Base-by-base conservation (phyloP, 2,329 filamentous ascomycete species). In the Emydomyces testavorans region DNA sequence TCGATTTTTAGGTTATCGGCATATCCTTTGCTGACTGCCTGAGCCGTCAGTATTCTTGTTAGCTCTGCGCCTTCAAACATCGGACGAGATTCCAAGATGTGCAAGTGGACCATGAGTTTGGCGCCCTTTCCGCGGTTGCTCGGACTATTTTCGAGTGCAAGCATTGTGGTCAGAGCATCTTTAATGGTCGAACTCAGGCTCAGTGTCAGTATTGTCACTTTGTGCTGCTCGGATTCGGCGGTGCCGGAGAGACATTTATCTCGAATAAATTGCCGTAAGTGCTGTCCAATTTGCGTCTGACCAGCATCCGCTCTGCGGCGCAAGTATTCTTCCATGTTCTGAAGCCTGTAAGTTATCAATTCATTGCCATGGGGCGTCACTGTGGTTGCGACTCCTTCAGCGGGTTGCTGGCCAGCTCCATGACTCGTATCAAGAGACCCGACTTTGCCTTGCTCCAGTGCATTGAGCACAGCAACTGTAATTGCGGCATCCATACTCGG, bases 401-500 rank as follows among this genome's bases (percentile, higher is more conserved):
- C 8, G 13, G 11, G 11, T n/a, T 8, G 16, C 43, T 18, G 21
- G 10, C 1, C 13, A 6, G 11, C 8, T n/a, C n/a, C n/a, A n/a
- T n/a, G n/a, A n/a, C 7, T n/a, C 10, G 29, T n/a, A n/a, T n/a
- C 29, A 11, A 11, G 29, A 3, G 8, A 31, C 18, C 11, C 18
- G 20, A 2, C 6, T 26, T 28, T 24, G 13, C 74, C 62, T 2
- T 58, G 55, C 10, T 62, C 58, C 29, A 82, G 63, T 2, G 68
- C 68, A 10, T 65, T 63, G 4, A 79, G 60, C 7, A 80, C 50
- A 8, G 67, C 68, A 38, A 64, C 69, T 32, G 77, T 65, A 23
- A 82, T 78, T 1, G 78, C 73, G 0, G 79, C 74, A 1, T 74
- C 74, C 79, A 83, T 83, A 58, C 74, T 79, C 52, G 79, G 77